Base-by-base conservation (phyloP, 345 rosid genomes). In the Acer saccharum region DNA sequence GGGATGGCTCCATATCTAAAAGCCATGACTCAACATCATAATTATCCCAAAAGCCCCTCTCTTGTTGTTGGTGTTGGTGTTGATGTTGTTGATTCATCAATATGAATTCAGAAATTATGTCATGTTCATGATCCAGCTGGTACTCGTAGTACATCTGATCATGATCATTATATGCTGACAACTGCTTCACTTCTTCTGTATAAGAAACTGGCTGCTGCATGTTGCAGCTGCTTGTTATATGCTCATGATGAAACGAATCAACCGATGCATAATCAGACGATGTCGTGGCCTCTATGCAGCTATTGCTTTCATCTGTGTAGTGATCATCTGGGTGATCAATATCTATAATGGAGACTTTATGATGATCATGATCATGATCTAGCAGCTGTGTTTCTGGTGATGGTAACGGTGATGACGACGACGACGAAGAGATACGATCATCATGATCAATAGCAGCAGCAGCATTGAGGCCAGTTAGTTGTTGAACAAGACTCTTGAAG, bases 401-500 rank as follows among this genome's bases (percentile, higher is more conserved):
- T 50, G 54, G 14, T 54, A 0, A 54, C 6, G 68, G 76, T 11
- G 55, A 58, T 43, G 77, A 48, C 10, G 69, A 43, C 3, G 69
- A 10, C 7, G 67, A 39, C 9, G 71, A 17, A 27, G 64, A 54
- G 46, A 71, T 43, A 9, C 2, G 10, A 43, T 43, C 20, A 17
- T 10, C 7, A 4, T 8, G 46, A 43, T 43, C 20, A 17, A n/a
- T 32, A 4, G 10, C 10, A 65, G 44, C 46, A 43, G 46, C 10
- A 43, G 27, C 70, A 10, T 79, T 81, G 21, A 60, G 64, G 48
- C 92, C 86, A 23, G 90, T 89, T 21, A 89, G 81, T 55, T 85
- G 83, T 72, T 89, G 92, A 64, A 89, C 90, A 2, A 89, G 89
- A 10, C 35, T 68, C 79, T 85, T 85, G 84, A 89, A 89, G 81